Evolutionary conservation across 2,329 filamentous ascomycete genomes (phyloP), one percentile per base, ranked within the genome.

Genomic region (Boeremia exigua): DNA sequence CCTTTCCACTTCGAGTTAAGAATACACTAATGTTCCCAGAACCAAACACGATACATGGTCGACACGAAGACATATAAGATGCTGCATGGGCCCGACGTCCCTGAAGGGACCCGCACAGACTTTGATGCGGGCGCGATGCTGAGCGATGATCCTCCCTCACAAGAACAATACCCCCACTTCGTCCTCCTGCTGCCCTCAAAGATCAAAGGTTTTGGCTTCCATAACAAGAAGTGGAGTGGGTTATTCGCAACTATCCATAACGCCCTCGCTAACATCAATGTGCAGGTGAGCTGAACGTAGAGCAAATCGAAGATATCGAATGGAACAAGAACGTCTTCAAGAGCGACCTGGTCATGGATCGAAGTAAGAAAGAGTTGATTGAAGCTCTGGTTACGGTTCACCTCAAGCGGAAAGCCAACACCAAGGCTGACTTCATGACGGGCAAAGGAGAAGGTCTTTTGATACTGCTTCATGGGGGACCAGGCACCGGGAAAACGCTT

Each of bases 341-440:
- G 25, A n/a, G n/a, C n/a, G 14, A 38, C 2, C 29, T 83, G 1
- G 78, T 82, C 15, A 63, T 82, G 9, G 77, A 78, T 0, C 58
- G 69, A 14, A 72, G 75, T 14, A 77, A 81, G 53, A 83, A 83
- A 56, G 70, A 80, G 19, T 65, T 82, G 19, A 78, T 83, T 39
- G 72, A 80, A 11, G 78, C 78, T 2, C 29, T 59, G 1, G 47
- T 59, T 6, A 48, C 27, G 2, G 37, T 43, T 4, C 54, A 56
- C 17, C 15, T 47, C 10, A 27, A 36, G 7, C 5, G 28, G 14
- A 46, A n/a, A 4, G 25, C 6, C 3, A 19, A 10, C n/a, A n/a
- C n/a, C n/a, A n/a, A n/a, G n/a, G n/a, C 49, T 8, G 57, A 83
- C 58, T 70, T 83, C 25, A 78, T 83, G 17, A 71, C 76, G 12